Percentiles rank a stretch among this genome's conserved stretches.
phyloP scores from a whole-genome alignment of 371 early-diverging fungal genomes.

The Mucor indicus region DNA sequence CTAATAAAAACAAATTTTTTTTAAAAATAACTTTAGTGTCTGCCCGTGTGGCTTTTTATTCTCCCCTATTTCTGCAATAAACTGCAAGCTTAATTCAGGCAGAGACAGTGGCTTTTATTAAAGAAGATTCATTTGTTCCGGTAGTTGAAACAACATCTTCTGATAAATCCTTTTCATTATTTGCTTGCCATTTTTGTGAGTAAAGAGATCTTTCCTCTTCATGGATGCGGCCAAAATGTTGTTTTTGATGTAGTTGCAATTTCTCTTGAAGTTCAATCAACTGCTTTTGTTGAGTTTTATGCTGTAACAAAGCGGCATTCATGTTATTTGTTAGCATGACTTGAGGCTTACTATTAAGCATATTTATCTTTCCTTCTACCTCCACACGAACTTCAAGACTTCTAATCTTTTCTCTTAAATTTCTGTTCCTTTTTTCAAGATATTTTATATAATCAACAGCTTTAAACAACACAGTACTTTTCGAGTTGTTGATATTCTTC shows the following conservation, averaged over 20 bases:
- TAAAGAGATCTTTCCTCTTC: too few species aligned
- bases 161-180: too few species aligned
- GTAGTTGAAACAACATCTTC: too few species aligned
- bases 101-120: too few species aligned
- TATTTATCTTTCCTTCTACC: constrained; percentile 20
- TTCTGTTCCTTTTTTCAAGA: constrained; percentile 49
- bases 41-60: too few species aligned
- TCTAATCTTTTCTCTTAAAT: constrained; percentile 53
- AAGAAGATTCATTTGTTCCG: too few species aligned
- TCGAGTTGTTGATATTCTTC: constrained; percentile 45
- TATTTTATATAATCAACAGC: constrained; percentile 46
- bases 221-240: too few species aligned
- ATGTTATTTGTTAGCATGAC: background rate
- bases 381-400: constrained; percentile 47
- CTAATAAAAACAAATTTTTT: too few species aligned
- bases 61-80: too few species aligned
- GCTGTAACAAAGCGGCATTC: constrained; percentile 35
- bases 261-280: constrained; percentile 31
- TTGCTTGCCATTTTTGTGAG: too few species aligned
- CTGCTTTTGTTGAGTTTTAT: constrained; percentile 43
- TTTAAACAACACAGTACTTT: constrained; percentile 51
- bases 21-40: too few species aligned
- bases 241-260: background rate
- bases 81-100: too few species aligned
- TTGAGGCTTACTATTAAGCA: background rate